A percentile compares a stretch with the other conserved stretches of the same genome.
Conservation (phyloP, 179 eudicot genomes). For the Carnegiea gigantea region DNA sequence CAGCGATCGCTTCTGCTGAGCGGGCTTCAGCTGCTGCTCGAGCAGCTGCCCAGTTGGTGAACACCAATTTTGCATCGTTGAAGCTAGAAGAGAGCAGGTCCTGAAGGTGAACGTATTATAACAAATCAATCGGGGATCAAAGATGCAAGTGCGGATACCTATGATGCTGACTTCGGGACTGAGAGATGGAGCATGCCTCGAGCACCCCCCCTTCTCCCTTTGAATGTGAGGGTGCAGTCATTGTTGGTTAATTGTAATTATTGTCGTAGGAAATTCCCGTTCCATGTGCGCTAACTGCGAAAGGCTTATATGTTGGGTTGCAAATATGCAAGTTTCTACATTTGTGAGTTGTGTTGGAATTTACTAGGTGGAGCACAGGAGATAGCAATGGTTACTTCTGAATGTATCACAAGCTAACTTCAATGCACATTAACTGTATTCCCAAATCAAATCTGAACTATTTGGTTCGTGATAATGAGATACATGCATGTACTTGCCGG, state of each 20-base stretch:
- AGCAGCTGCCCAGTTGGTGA: conserved; percentile 77
- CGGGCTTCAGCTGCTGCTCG: conserved; percentile 94
- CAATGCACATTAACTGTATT: no score
- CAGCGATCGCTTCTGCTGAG: conserved; percentile 84
- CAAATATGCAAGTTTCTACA: neutral
- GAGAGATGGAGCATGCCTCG: neutral
- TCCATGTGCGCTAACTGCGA: neutral
- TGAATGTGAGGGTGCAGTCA: neutral
- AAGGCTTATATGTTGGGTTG: neutral
- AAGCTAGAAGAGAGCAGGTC: conserved; percentile 38
- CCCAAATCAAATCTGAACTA: neutral
- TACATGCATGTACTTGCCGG: no score
- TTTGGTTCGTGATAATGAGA: neutral
- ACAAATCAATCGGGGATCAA: neutral
- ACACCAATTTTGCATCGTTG: conserved; percentile 37
- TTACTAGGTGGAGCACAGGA: neutral
- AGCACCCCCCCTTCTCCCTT: no score
- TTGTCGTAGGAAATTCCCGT: neutral
- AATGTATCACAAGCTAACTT: neutral
- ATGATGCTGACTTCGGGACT: neutral
- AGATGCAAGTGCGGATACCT: neutral
- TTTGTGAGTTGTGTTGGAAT: neutral
- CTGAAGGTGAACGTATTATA: conserved; percentile 14
- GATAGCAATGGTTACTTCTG: neutral
- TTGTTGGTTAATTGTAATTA: neutral